Conservation (phyloP, 164 flowering plant species). For the Vitis labrusca region DNA sequence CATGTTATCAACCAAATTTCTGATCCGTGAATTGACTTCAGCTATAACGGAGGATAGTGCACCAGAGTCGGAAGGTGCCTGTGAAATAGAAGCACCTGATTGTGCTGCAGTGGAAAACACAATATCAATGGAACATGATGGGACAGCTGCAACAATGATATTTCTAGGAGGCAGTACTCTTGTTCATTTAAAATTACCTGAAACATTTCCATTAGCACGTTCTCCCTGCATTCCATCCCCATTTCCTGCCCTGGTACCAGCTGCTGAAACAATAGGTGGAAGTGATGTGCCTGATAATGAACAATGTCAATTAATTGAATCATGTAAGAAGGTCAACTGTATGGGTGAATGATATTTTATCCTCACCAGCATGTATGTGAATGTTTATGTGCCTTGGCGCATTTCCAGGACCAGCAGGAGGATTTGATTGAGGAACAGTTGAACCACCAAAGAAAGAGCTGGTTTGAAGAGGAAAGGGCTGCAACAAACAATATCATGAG, state of each 20-base stretch:
- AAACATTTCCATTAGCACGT: slow-evolving; percentile 19
- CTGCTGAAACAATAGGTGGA: slow-evolving; percentile 48
- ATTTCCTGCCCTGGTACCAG: slow-evolving; percentile 50
- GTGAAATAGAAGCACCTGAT: slow-evolving; percentile 38
- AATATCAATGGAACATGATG: slow-evolving; percentile 26
- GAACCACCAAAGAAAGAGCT: slow-evolving; percentile 67
- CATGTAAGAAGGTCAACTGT: not conserved
- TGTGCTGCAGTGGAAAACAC: slow-evolving; percentile 28
- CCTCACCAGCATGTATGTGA: slow-evolving; percentile 89
- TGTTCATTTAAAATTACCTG: slow-evolving; percentile 33
- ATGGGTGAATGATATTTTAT: not conserved
- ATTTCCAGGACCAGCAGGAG: slow-evolving; percentile 63
- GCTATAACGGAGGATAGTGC: slow-evolving; percentile 33
- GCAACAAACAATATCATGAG: slow-evolving; percentile 20
- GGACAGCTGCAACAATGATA: slow-evolving; percentile 36
- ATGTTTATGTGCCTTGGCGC: slow-evolving; percentile 80
- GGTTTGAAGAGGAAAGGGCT: slow-evolving; percentile 92
- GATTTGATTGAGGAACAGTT: slow-evolving; percentile 30
- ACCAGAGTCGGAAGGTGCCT: slow-evolving; percentile 28
- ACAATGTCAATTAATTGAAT: slow-evolving; percentile 3
- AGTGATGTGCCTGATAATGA: slow-evolving; percentile 39
- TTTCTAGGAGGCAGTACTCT: slow-evolving; percentile 34
- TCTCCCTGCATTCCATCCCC: slow-evolving; percentile 43
- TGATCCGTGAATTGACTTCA: slow-evolving; percentile 43
- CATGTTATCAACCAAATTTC: slow-evolving; percentile 37